Evolutionary conservation across 306 rosid species (phyloP), one percentile per base, ranked within the genome.

Genomic region (Cucumis sativus): DNA sequence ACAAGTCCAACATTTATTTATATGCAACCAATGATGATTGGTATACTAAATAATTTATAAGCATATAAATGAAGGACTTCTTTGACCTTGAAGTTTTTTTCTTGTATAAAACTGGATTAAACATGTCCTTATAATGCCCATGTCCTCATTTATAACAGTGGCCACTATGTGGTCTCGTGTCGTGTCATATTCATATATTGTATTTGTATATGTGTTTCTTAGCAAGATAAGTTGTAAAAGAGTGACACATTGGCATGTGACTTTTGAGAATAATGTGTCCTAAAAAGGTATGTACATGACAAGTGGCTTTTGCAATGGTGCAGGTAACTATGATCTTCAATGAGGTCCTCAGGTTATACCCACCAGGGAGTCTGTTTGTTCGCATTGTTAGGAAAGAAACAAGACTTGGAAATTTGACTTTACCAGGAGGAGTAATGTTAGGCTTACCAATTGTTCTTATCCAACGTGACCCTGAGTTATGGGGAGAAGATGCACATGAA

Each of bases 401-500:
- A 17, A 13, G 2, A 25, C 25, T 76, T 14, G 69, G 79, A 56
- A 79, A 77, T 9, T 0, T 84, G 8, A 41, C 54, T 21, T 8
- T 84, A n/a, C 90, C 88, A 0, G 60, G 49, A 0, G 86, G 88
- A 54, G 80, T 76, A 2, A 21, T 72, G 0, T 0, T 84, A 7
- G 9, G 11, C 6, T 7, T 82, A 5, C 82, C 90, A 6, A 67
- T 10, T 11, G 0, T 66, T 59, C 23, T 72, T 57, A 1, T 82
- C 30, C 90, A 87, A 25, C 90, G 74, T 79, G 86, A 80, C 0
- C 0, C 0, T 5, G 79, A 76, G 20, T 0, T 72, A 0, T 84
- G 88, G 88, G 90, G 88, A 5, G 82, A 81, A 8, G 85, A 84
- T 68, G 87, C 82, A 4, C 21, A 67, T 4, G 80, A 79, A 58